These are phyloP conservation scores for Aegilops umbellulata DNA, from an alignment of 176 grass and related monocot species.

Conservation along the genomic window DNA sequence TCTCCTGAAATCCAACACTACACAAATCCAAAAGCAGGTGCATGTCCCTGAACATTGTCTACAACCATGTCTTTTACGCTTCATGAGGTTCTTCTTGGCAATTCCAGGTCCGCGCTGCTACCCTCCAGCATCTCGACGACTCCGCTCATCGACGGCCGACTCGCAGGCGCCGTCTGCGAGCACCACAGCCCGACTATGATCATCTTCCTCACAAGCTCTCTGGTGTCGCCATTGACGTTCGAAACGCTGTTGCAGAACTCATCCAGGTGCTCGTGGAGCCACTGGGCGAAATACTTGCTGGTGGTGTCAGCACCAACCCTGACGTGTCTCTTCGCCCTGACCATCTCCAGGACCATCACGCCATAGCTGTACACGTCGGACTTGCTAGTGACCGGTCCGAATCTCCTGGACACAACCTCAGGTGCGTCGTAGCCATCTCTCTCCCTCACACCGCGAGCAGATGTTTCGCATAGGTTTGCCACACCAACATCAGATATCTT, in stretches of 20 bases:
- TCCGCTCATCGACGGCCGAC: constrained; percentile 45
- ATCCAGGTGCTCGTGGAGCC: constrained; percentile 61
- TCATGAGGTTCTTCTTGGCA: constrained; percentile 16
- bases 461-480: constrained; percentile 39
- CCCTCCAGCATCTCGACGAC: constrained; percentile 56
- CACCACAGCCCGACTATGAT: constrained; percentile 61
- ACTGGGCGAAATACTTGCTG: constrained; percentile 53
- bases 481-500: constrained; percentile 69
- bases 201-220: constrained; percentile 42
- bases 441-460: not conserved
- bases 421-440: constrained; percentile 54
- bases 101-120: constrained; percentile 4
- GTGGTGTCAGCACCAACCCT: not conserved
- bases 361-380: constrained; percentile 68
- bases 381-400: constrained; percentile 44
- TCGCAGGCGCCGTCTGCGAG: constrained; percentile 33
- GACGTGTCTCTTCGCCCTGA: constrained; percentile 33
- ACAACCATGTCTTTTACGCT: not conserved
- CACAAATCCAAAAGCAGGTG: not conserved
- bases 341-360: constrained; percentile 52
- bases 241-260: constrained; percentile 22
- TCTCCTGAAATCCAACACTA: not conserved
- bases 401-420: constrained; percentile 43
- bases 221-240: constrained; percentile 30
- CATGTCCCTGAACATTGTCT: not conserved